phyloP scores from a whole-genome alignment of 768 basidiomycete species.

The Tulasnella sp. region DNA sequence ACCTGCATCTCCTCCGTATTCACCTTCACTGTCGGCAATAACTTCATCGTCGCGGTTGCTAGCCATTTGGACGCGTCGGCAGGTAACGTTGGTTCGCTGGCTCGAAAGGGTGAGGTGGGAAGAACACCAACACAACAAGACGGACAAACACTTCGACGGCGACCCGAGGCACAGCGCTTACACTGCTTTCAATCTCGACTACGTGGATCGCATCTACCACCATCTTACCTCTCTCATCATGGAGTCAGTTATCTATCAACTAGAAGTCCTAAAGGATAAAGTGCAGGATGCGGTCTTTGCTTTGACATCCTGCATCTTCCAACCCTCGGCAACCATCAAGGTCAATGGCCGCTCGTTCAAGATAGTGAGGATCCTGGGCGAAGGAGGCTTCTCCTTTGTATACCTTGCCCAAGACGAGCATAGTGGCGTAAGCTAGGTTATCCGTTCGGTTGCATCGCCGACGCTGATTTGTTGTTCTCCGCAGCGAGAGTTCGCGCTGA shows the following conservation, averaged over 20 bases:
- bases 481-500: constrained; percentile 88
- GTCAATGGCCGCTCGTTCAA: constrained; percentile 95
- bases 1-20: constrained; percentile 16
- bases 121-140: constrained; percentile 2
- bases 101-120: neutral
- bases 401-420: constrained; percentile 82
- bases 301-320: constrained; percentile 74
- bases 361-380: constrained; percentile 88
- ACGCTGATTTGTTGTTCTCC: constrained; percentile 8
- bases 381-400: constrained; percentile 93
- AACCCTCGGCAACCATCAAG: constrained; percentile 75
- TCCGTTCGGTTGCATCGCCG: neutral
- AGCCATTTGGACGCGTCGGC: constrained; percentile 2
- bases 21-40: constrained; percentile 29
- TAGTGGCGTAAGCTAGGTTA: constrained; percentile 58
- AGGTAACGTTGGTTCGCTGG: neutral
- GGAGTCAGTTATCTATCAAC: constrained; percentile 25
- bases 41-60: constrained; percentile 25
- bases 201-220: constrained; percentile 12
- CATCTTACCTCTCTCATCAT: neutral
- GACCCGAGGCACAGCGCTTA: neutral
- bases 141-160: neutral
- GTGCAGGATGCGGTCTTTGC: constrained; percentile 80
- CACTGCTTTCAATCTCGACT: constrained; percentile 23
- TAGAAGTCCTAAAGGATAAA: constrained; percentile 64